Evolutionary conservation across 176 grass and related monocot species (phyloP), one percentile per base, ranked within the genome.

Genomic region (Carex cristatella): DNA sequence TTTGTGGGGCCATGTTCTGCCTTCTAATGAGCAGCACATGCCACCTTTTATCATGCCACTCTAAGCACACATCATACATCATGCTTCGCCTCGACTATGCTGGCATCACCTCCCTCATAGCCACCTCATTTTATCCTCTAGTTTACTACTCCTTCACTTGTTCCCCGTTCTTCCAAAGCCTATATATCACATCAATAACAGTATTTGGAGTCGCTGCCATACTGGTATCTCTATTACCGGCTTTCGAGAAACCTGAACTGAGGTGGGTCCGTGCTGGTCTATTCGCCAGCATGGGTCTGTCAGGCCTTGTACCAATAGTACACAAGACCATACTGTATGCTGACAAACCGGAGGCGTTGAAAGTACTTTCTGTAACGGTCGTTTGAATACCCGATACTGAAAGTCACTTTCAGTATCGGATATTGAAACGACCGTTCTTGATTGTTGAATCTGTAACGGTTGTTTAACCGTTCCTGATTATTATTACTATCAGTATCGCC

Each of bases 131-230:
- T 89, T 95, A 95, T 89, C 93, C 93, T 74, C 90, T 92, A 66
- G 90, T 92, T 65, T 95, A 95, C 90, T 95, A 95, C 82, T 92
- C 90, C 46, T 95, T 95, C 87, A 57, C 90, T n/a, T 95, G 93
- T 69, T 33, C 90, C 12, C 90, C 93, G 0, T 84, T 92, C 61
- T 87, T 55, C 85, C 87, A 84, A 54, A 46, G 48, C 10, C 80
- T 95, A 63, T 92, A 95, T 91, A 86, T 95, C 35, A 78, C 85
- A 85, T 87, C 83, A 66, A 95, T 95, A 85, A 95, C 90, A 37
- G 73, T 61, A 5, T 89, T 85, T 58, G 90, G 93, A 75, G 83
- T 46, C 10, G 89, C 89, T 48, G 61, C 87, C 60, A 72, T 95
- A 15, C 61, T 38, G 14, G 87, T 95, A 30, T 95, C 93, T 3